Evolutionary conservation across 1,284 basidiomycete species (phyloP).

Genomic region (Trichosporon sp.): DNA sequence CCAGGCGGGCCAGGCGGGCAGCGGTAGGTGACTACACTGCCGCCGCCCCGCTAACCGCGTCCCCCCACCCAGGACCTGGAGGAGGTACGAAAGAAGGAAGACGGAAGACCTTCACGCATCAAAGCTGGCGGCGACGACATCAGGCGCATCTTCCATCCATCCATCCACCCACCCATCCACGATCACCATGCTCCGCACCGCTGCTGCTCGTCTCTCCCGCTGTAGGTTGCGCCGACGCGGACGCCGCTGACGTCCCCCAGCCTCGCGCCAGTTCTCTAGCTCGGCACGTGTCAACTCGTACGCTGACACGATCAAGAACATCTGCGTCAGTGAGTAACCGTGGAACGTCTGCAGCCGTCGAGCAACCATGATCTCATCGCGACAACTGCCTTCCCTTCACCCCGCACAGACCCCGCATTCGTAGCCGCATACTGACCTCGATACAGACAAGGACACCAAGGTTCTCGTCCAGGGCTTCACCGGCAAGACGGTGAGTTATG

Average conservation of each 20-base stretch:
- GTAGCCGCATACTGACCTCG: constrained; percentile 1
- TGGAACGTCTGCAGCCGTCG: neutral
- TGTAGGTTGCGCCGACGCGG: constrained; percentile 18
- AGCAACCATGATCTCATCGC: neutral
- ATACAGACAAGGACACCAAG: constrained; percentile 77
- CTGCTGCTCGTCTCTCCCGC: constrained; percentile 29
- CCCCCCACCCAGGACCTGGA: neutral
- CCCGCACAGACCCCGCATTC: constrained; percentile 1
- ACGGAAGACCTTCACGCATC: constrained; percentile 1
- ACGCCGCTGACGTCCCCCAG: constrained; percentile 12
- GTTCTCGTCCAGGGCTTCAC: constrained; percentile 92
- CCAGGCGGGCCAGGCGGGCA: neutral
- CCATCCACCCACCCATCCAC: constrained; percentile 7
- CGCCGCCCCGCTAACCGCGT: constrained; percentile 5
- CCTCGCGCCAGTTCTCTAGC: constrained; percentile 60
- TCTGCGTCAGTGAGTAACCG: constrained; percentile 61
- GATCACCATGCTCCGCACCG: constrained; percentile 21
- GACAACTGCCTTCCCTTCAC: neutral
- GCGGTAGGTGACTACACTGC: neutral
- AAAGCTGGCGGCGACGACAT: neutral
- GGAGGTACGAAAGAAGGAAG: neutral
- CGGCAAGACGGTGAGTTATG: constrained; percentile 80
- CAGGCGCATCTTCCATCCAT: constrained; percentile 4
- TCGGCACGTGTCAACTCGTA: constrained; percentile 67
- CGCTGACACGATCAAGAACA: constrained; percentile 84